A percentile compares a stretch with the other conserved stretches of the same genome.
Conservation (phyloP, 805 yeast species). For the Candida sakaeoensis region DNA sequence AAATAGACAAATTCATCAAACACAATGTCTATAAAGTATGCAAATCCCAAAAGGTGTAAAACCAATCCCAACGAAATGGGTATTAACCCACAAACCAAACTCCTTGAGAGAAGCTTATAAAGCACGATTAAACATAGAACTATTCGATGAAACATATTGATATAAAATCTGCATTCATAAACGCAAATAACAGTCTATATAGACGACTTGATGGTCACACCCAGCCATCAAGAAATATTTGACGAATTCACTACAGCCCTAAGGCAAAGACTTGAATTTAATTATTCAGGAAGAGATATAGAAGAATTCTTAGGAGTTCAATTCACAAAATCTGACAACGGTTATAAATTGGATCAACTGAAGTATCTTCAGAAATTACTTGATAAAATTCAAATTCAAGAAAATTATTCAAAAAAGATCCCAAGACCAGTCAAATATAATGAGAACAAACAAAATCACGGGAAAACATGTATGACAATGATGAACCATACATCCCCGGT, state of each 20-base stretch:
- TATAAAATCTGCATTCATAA: too few species aligned
- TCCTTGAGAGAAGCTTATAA: too few species aligned
- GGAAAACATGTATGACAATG: background rate
- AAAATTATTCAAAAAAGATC: background rate
- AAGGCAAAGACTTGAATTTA: background rate
- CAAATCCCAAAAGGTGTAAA: too few species aligned
- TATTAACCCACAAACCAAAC: too few species aligned
- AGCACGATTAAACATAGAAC: too few species aligned
- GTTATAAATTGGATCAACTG: background rate
- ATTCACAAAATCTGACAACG: background rate
- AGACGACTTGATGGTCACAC: background rate
- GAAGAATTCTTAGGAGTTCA: background rate
- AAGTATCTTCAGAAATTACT: background rate
- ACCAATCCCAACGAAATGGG: too few species aligned
- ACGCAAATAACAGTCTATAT: background rate
- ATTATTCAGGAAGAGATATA: background rate
- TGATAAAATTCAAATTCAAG: background rate
- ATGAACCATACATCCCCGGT: background rate
- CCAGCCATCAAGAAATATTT: background rate
- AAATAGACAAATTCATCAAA: too few species aligned
- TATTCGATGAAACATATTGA: too few species aligned
- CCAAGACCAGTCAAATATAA: background rate
- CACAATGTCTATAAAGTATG: too few species aligned
- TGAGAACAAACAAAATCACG: background rate
- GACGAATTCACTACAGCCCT: background rate